Percentiles rank a stretch among this genome's conserved stretches.
Evolutionary conservation across 768 basidiomycete genomes (phyloP).

Genomic region (Naganishia onofrii): DNA sequence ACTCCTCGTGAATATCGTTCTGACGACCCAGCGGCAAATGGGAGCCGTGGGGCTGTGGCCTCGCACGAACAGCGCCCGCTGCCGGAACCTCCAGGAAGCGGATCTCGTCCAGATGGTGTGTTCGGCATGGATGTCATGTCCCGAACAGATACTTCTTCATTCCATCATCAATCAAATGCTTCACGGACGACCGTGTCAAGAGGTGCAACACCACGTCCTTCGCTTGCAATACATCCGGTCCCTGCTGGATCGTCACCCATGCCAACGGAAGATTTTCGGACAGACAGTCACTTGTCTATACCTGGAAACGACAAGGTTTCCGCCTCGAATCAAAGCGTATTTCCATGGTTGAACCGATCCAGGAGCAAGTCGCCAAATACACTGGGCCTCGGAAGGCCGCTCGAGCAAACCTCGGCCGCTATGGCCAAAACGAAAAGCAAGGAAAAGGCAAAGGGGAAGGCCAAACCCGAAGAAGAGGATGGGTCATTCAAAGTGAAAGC

Average conservation of each 20-base stretch:
- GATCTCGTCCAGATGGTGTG: neutral
- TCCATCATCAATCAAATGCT: neutral
- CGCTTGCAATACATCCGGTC: neutral
- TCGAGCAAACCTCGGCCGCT: neutral
- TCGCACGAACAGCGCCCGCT: constrained; percentile 1
- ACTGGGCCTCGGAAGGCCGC: neutral
- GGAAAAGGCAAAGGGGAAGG: constrained; percentile 8
- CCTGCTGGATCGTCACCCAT: neutral
- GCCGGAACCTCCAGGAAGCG: constrained; percentile 4
- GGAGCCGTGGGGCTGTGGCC: neutral
- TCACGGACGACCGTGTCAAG: neutral
- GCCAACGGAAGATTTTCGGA: neutral
- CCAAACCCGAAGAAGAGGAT: constrained; percentile 20
- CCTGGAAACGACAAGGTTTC: neutral
- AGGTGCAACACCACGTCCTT: constrained; percentile 2
- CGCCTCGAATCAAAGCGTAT: constrained; percentile 16
- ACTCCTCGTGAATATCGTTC: neutral
- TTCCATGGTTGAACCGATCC: constrained; percentile 19
- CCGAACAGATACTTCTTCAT: neutral
- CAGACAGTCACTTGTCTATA: constrained; percentile 2
- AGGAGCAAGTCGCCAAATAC: constrained; percentile 20
- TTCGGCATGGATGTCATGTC: neutral
- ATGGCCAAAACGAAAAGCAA: constrained; percentile 18
- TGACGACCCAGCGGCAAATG: neutral
- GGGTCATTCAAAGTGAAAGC: constrained; percentile 23